These are phyloP conservation scores for Neurospora sp. DNA, from an alignment of 2,329 filamentous ascomycete species.

Conservation along the genomic window DNA sequence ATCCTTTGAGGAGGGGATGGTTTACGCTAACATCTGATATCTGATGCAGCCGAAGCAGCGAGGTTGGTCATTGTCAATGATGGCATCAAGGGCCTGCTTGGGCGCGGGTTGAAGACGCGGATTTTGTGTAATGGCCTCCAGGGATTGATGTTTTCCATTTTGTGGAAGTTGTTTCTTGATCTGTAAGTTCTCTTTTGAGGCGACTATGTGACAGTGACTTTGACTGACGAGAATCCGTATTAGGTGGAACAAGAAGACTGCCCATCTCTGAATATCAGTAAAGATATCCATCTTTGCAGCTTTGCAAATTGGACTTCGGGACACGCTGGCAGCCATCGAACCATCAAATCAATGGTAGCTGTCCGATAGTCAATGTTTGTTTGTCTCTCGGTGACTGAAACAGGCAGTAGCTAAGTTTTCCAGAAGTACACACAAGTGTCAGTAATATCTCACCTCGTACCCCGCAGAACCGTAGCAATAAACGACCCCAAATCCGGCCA, in stretches of 20 bases:
- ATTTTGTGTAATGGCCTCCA: slow-evolving; percentile 39
- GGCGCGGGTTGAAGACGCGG: slow-evolving; percentile 35
- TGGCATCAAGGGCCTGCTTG: slow-evolving; percentile 32
- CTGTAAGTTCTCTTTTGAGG: slow-evolving; percentile 26
- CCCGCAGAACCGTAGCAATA: background rate
- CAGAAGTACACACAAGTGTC: background rate
- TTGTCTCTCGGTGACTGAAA: background rate
- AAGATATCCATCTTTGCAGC: background rate
- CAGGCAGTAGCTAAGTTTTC: background rate
- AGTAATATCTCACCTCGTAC: background rate
- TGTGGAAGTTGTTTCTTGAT: slow-evolving; percentile 39
- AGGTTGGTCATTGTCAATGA: slow-evolving; percentile 29
- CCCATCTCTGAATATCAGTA: background rate
- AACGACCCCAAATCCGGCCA: background rate
- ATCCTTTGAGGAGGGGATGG: background rate
- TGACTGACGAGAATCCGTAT: background rate
- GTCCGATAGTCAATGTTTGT: background rate
- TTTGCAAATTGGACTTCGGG: background rate
- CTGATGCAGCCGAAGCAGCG: slow-evolving; percentile 30
- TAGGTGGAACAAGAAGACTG: slow-evolving; percentile 5
- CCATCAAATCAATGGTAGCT: background rate
- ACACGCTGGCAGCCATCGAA: background rate
- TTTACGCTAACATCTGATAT: background rate
- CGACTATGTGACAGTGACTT: background rate
- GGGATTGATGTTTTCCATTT: slow-evolving; percentile 35